Evolutionary conservation across 352 stramenopile species (phyloP).

Genomic region (Phytopythium mirpurense): DNA sequence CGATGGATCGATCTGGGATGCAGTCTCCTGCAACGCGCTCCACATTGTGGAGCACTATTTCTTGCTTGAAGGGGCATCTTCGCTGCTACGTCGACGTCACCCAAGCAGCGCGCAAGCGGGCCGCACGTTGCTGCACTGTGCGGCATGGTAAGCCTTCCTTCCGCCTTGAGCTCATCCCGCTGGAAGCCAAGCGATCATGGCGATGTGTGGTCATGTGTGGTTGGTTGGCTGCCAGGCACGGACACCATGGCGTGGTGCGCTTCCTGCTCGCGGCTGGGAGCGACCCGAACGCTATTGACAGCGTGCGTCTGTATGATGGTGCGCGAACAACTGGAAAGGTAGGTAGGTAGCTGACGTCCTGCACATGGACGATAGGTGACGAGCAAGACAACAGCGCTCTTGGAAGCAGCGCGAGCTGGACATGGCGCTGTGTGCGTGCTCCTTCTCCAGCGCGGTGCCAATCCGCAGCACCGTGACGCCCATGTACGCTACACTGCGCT

Average conservation of each 20-base stretch:
- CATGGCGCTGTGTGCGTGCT: constrained; percentile 39
- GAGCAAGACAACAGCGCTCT: constrained; percentile 47
- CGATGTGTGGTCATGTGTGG: neutral
- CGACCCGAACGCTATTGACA: constrained; percentile 48
- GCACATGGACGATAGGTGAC: constrained; percentile 17
- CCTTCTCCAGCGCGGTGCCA: constrained; percentile 42
- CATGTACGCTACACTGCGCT: constrained; percentile 19
- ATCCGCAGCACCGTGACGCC: constrained; percentile 31
- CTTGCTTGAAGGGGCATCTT: constrained; percentile 44
- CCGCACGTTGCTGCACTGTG: constrained; percentile 56
- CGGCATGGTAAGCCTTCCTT: constrained; percentile 35
- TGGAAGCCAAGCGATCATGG: neutral
- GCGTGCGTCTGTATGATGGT: constrained; percentile 14
- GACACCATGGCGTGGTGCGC: constrained; percentile 20
- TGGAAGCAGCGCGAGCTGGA: constrained; percentile 55
- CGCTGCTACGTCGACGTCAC: constrained; percentile 34
- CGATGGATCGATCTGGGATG: constrained; percentile 49
- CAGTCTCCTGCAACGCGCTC: constrained; percentile 33
- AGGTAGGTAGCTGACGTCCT: neutral
- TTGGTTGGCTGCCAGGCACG: constrained; percentile 16
- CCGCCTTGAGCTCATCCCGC: neutral
- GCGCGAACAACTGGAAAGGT: neutral
- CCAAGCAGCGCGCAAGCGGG: constrained; percentile 42
- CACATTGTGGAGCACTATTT: constrained; percentile 57
- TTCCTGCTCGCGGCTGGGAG: constrained; percentile 45